phyloP scores from a whole-genome alignment of 1,284 basidiomycete species.

The Malassezia slooffiae region DNA sequence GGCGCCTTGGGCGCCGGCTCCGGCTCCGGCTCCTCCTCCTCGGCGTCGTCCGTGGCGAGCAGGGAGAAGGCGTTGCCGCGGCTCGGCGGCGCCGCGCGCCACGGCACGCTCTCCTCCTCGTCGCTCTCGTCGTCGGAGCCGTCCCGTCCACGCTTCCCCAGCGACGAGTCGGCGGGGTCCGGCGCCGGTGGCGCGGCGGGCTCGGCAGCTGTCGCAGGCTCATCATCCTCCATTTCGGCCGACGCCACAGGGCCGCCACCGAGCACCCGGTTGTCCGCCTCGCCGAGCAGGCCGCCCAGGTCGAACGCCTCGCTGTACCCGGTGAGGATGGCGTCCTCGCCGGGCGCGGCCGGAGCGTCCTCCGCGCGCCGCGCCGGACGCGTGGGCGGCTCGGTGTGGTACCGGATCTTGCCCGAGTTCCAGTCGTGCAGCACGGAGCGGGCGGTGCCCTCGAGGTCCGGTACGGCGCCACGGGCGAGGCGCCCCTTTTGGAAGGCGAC shows the following conservation, averaged over 20 bases:
- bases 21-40: not conserved
- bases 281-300: constrained; percentile 37
- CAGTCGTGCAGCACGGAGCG: constrained; percentile 81
- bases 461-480: constrained; percentile 60
- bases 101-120: constrained; percentile 1
- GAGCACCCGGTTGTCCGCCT: constrained; percentile 41
- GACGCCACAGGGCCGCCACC: constrained; percentile 16
- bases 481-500: constrained; percentile 69
- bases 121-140: constrained; percentile 37
- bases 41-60: not conserved
- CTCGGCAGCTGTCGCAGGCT: not conserved
- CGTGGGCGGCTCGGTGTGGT: constrained; percentile 66
- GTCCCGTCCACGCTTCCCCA: constrained; percentile 34
- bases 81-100: not conserved
- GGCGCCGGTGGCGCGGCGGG: not conserved
- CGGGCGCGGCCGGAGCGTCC: not conserved
- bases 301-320: constrained; percentile 40
- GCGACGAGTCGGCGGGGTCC: constrained; percentile 10
- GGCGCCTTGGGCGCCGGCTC: not conserved
- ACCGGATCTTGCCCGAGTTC: constrained; percentile 92
- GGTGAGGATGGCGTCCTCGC: constrained; percentile 19
- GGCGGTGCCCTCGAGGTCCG: constrained; percentile 72
- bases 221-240: not conserved
- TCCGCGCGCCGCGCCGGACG: constrained; percentile 53
- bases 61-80: constrained; percentile 1